Evolutionary conservation across 176 grass and related monocot species (phyloP), one percentile per base, ranked within the genome.

Genomic region (Musa schizocarpa): DNA sequence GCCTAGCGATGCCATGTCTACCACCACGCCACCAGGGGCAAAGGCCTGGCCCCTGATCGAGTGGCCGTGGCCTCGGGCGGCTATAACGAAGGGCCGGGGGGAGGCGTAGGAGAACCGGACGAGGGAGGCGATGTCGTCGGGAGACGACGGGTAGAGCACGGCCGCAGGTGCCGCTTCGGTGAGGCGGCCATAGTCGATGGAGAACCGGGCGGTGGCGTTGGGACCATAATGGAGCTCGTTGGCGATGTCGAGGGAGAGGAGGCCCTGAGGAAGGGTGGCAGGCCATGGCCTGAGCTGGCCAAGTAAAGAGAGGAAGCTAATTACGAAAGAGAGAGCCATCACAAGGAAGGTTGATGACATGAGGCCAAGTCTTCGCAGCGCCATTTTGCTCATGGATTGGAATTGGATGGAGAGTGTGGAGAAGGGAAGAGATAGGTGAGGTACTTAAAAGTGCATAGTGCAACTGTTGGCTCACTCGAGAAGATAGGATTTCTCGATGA

Each of bases 171-270:
- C 27, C 22, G 67, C 80, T 1, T 50, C 19, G 26, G 83, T 74
- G 0, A 89, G 76, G 21, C 73, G 76, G 68, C 89, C 92, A 16
- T 85, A 96, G 59, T 96, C 89, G 0, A 58, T 62, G 0, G 89
- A 80, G 5, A 78, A 78, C 0, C 7, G 23, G 3, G 16, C 8
- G 0, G 4, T 85, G 0, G 63, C 50, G 50, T 50, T 54, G 5
- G 1, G 13, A 8, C 81, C 86, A 0, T 50, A 74, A 11, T 11
- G 68, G 22, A 89, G 69, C 22, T 77, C 82, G 0, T 79, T 74
- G 14, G 71, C 9, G 13, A 89, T 72, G 11, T 81, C 67, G 1
- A 77, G 56, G 11, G 48, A 2, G 16, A 68, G 26, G 29, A 71
- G 54, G 26, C 82, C 84, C 1, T 34, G 16, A 0, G 81, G 81